Base-by-base conservation (phyloP, 805 yeast species). In the Kazachstania martiniae region DNA sequence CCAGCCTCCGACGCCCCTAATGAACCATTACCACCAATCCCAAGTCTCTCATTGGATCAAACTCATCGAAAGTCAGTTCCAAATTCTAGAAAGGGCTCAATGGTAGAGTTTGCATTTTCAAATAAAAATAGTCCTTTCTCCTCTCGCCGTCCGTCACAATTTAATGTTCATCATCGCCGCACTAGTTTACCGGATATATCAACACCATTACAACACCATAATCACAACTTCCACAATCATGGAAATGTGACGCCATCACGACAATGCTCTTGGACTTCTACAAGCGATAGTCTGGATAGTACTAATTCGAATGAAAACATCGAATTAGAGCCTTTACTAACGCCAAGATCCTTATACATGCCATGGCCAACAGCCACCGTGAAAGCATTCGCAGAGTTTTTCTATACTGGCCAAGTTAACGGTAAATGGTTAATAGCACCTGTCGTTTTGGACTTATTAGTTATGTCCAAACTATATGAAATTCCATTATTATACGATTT, bases 351-450 rank as follows among this genome's bases (percentile, higher is more conserved):
- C 12, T 49, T 82, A 18, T 80, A 76, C 42, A 51, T 82, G 40
- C 91, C 93, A 3, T 78, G 76, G 56, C 52, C 74, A 3, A 72
- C 77, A 1, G 50, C 59, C 1, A 70, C 84, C 0, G 71, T 79
- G 12, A 65, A 65, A 35, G 85, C 85, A 3, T 69, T 80, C 41
- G 62, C 77, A 18, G 91, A 81, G 47, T 82, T 74, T 50, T 61
- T 82, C 34, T 79, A 77, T 46, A 81, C 87, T 4, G 93, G 91
- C 1, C 86, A 80, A 52, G 71, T 82, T 15, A 84, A 84, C 17
- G 72, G 77, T 33, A 76, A 70, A 43, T 80, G 89, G 89, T 56
- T 66, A n/a, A 55, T 81, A 25, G 62, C 70, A 2, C 89, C 91
- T 0, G 74, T 81, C 0, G 70, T 80, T 0, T 61, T 79, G 25